Evolutionary conservation across 2,329 filamentous ascomycete species (phyloP), one percentile per base, ranked within the genome.

Genomic region (Setomelanomma holmii): DNA sequence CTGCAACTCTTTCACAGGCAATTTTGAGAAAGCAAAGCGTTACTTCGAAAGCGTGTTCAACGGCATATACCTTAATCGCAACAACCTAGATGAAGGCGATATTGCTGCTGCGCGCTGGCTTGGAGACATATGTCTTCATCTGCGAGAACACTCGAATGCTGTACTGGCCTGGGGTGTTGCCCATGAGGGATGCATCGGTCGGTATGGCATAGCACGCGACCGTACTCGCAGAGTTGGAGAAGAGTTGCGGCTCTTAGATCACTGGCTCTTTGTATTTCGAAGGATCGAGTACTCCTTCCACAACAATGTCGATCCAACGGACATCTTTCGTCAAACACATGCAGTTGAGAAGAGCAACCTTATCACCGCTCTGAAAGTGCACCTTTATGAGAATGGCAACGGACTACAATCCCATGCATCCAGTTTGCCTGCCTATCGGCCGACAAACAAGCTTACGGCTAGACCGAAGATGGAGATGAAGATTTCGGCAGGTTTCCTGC

Each of bases 51-150:
- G 56, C 19, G 63, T 67, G 2, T 63, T 69, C 24, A 61, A 63
- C 17, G 59, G 60, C 2, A 56, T 62, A 5, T 67, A 67, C 41
- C 43, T 66, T 14, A 49, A 51, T 20, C 53, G 58, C 10, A 42
- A 36, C 11, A 56, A 58, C 12, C 45, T 71, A 1, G 69, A 72
- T 33, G 67, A 71, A 34, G 69, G 67, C 3, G 68, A 72, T 41
- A 68, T 72, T 27, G 68, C 69, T 11, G 67, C 69, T 19, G 65
- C 67, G 16, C 61, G 66, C 12, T 72, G 69, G 68, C 58, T 73
- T 10, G 69, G 70, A 7, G 69, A 73, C 45, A 57, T 62, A 12
- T 73, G 69, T 44, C 50, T 73, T 2, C 63, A 69, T 8, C 53
- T 67, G 11, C 63, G 64, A 27, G 61, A 73, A 35, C 58, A 64